Percentiles rank a stretch among this genome's conserved stretches.
Conservation (phyloP, 306 rosid species). For the Psophocarpus tetragonolobus region DNA sequence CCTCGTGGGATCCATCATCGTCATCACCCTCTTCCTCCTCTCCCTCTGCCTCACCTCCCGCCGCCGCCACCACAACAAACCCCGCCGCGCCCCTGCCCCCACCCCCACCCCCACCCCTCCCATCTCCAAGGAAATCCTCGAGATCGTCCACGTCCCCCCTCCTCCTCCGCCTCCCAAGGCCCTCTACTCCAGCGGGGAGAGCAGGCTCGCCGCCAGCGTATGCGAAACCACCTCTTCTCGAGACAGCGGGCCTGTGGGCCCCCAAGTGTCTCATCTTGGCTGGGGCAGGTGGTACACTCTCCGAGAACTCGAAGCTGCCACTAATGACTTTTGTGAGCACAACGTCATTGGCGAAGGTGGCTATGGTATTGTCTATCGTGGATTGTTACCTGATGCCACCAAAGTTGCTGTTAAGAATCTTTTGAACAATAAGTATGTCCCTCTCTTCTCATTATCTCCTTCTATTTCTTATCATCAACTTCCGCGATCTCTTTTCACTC, state of each 20-base stretch:
- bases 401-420: constrained; percentile 88
- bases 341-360: constrained; percentile 98
- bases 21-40: constrained; percentile 76
- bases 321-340: constrained; percentile 70
- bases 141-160: constrained; percentile 48
- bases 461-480: no score
- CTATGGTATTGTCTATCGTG: constrained; percentile 88
- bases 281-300: constrained; percentile 98
- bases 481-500: background rate
- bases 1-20: constrained; percentile 78
- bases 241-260: constrained; percentile 71
- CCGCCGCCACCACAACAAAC: constrained; percentile 40
- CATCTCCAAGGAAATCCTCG: constrained; percentile 81
- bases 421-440: constrained; percentile 79
- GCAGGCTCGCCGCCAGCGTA: constrained; percentile 48
- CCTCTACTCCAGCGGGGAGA: constrained; percentile 71
- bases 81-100: background rate
- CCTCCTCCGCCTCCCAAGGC: constrained; percentile 43
- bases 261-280: constrained; percentile 93
- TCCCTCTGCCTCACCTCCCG: constrained; percentile 92
- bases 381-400: constrained; percentile 73
- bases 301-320: constrained; percentile 92
- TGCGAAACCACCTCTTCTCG: constrained; percentile 57
- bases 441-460: background rate
- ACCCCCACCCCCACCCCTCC: constrained; percentile 42